Evolutionary conservation across 495 filamentous ascomycete species (phyloP).

Genomic region (Immersiella caudata): DNA sequence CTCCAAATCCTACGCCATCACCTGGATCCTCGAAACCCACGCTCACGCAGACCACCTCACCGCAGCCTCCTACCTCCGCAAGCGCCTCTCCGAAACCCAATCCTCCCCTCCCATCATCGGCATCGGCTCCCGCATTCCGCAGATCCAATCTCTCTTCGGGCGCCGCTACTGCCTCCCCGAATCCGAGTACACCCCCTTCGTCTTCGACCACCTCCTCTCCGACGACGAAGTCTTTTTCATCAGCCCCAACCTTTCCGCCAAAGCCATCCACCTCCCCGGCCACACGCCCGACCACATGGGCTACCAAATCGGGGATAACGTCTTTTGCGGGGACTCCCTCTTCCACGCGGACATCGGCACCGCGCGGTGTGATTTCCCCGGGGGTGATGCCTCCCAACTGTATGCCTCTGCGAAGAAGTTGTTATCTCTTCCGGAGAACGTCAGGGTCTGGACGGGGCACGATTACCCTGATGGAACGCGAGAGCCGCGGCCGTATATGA

Average conservation of each 20-base stretch:
- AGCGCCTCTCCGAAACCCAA: constrained; percentile 34
- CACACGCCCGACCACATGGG: constrained; percentile 67
- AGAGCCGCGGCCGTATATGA: constrained; percentile 48
- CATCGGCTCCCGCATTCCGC: constrained; percentile 58
- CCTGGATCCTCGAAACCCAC: constrained; percentile 62
- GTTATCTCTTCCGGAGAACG: constrained; percentile 48
- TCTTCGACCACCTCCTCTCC: constrained; percentile 56
- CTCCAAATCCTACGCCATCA: constrained; percentile 49
- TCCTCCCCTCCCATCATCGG: constrained; percentile 44
- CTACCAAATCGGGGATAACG: constrained; percentile 59
- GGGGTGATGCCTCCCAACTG: constrained; percentile 49
- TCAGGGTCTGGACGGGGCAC: constrained; percentile 56
- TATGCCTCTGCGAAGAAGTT: constrained; percentile 51
- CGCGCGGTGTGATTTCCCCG: constrained; percentile 63
- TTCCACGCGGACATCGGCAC: constrained; percentile 62
- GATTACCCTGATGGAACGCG: constrained; percentile 48
- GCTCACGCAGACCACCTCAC: constrained; percentile 65
- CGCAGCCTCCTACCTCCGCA: constrained; percentile 57
- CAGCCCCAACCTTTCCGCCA: constrained; percentile 44
- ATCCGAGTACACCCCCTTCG: constrained; percentile 42
- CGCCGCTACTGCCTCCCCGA: constrained; percentile 48
- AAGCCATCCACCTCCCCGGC: constrained; percentile 59
- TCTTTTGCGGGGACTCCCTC: constrained; percentile 63
- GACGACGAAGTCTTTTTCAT: constrained; percentile 57
- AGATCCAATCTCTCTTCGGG: constrained; percentile 55